These are phyloP conservation scores for Cucumis melo DNA, from an alignment of 306 rosid genomes.

Conservation along the genomic window DNA sequence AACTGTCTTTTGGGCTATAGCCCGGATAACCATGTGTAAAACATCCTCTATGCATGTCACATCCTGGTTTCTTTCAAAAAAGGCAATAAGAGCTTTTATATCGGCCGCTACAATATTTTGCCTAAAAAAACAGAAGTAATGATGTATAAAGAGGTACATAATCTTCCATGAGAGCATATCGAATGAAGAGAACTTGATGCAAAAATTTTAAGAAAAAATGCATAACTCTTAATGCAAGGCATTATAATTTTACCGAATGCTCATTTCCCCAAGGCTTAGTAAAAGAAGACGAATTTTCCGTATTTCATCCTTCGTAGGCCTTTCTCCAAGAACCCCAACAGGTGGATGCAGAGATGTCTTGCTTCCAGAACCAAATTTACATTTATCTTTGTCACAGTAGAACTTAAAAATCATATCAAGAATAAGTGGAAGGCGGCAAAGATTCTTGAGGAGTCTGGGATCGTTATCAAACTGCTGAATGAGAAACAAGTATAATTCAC, in stretches of 20 bases:
- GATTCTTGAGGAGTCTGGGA: slow-evolving; percentile 67
- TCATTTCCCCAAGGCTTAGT: slow-evolving; percentile 95
- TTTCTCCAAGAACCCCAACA: slow-evolving; percentile 35
- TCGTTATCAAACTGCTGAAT: slow-evolving; percentile 88
- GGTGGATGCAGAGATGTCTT: slow-evolving; percentile 39
- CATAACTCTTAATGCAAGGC: not conserved
- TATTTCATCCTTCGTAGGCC: slow-evolving; percentile 66
- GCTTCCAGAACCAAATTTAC: slow-evolving; percentile 35
- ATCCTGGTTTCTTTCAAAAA: slow-evolving; percentile 80
- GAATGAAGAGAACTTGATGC: slow-evolving; percentile 3
- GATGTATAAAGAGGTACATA: slow-evolving; percentile 6
- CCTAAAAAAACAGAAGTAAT: slow-evolving; percentile 37
- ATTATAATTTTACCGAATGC: slow-evolving; percentile 52
- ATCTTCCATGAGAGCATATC: not conserved
- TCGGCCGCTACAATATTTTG: slow-evolving; percentile 65
- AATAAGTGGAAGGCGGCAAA: slow-evolving; percentile 76
- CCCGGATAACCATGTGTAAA: slow-evolving; percentile 87
- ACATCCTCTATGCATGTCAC: slow-evolving; percentile 91
- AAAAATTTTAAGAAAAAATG: not conserved
- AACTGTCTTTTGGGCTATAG: slow-evolving; percentile 66
- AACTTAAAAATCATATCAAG: slow-evolving; percentile 71
- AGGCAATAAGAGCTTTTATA: slow-evolving; percentile 73
- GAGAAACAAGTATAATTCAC: slow-evolving; percentile 91
- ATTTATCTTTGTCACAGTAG: slow-evolving; percentile 56
- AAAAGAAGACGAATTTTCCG: slow-evolving; percentile 90